Evolutionary conservation across 768 basidiomycete genomes (phyloP), one percentile per base, ranked within the genome.

Genomic region (Aureoboletus auriporus): DNA sequence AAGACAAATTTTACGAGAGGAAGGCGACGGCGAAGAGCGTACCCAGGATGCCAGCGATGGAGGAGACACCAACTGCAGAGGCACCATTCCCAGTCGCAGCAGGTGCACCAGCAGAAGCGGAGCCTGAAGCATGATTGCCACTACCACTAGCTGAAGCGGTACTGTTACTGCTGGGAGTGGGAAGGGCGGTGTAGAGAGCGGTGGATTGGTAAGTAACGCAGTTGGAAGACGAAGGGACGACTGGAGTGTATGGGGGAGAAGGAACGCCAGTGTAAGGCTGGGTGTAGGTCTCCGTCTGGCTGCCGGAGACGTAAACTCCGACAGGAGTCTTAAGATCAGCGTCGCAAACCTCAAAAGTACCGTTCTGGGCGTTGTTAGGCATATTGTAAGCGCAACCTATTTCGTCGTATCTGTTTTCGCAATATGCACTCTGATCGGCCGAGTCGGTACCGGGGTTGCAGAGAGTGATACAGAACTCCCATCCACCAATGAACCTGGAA

Each of bases 371-470:
- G 33, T 70, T 66, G 63, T 74, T 80, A 14, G 90, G 90, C 40
- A 80, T 82, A 66, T 90, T 92, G 73, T 83, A 89, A 0, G 53
- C 46, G 56, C 86, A 84, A 8, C 90, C 90, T 41, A 89, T 75
- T 37, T 77, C 78, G 60, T 90, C 88, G 54, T 72, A 85, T 52
- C 78, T 74, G 75, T 93, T 83, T 64, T 86, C 69, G 69, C 89
- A 91, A 63, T 69, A 80, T 8, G 69, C 54, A 3, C 67, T 63
- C 7, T 79, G 74, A 26, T 68, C 39, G 6, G 23, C 8, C 46
- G 76, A 66, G 11, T 76, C 59, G 14, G 67, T 66, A 0, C 63
- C 49, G 2, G 83, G 82, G 58, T 86, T 77, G 67, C 89, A 92
- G 0, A 77, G 75, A 60, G 89, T 91, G 51, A 83, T 57, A 67